Evolutionary conservation across 108 stramenopile genomes (phyloP), one percentile per base, ranked within the genome.

Genomic region (Cyclotella sp.): DNA sequence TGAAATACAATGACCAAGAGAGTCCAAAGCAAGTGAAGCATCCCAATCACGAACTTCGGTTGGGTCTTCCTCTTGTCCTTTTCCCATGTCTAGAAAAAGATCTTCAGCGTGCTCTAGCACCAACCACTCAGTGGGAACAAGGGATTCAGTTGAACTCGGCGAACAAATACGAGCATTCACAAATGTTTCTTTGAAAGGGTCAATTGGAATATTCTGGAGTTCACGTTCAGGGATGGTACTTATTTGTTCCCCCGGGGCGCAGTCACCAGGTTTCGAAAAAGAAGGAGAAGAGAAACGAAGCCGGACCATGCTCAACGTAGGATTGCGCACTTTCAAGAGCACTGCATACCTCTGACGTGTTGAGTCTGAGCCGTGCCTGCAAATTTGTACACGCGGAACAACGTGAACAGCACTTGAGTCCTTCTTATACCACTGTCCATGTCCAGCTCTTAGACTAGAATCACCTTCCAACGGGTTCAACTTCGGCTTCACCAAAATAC

Each of bases 381-480:
- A 70, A 0, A 91, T 68, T 21, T 81, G 67, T 8, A 92, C 83
- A 40, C 88, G 71, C 13, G 93, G 93, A 12, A 95, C 70, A 18
- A 87, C 87, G 59, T 91, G 87, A 24, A 92, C 79, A n/a, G 91
- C 93, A 77, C 90, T 92, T 18, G 91, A 90, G 70, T 95, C 93
- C 77, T 92, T 61, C 21, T 78, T 77, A 59, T 26, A 90, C 95
- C 95, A 94, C 70, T 93, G 91, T 0, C 92, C 93, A 62, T 90
- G 92, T 15, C 91, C 91, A 11, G 85, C 81, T 64, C 92, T 79
- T 22, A 90, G 69, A 76, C 87, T 89, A 21, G 91, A 84, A 82
- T 96, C 95, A 22, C 95, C 95, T 59, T 96, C 95, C 62, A 96
- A 64, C 34, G 95, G 95, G 77, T 94, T 93, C n/a, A 90, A 68